Evolutionary conservation across 2,329 filamentous ascomycete species (phyloP), one percentile per base, ranked within the genome.

Genomic region (Ophiostoma montium): DNA sequence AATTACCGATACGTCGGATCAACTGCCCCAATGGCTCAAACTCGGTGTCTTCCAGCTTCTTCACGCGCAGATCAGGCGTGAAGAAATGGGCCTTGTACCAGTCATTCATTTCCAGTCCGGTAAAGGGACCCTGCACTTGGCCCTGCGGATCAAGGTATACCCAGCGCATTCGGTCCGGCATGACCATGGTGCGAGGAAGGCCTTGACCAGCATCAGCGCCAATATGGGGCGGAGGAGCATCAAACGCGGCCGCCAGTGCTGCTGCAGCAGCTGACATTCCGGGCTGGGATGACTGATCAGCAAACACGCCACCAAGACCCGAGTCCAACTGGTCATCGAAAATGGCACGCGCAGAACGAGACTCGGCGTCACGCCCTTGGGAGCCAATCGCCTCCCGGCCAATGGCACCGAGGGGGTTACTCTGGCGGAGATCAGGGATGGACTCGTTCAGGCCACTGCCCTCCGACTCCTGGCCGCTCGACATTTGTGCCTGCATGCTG

Each of bases 71-170:
- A 58, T 98, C 90, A 0, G 90, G 82, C 0, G 87, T 94, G 66
- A 98, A 98, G 68, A 96, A 98, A 42, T 90, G 89, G 35, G 89
- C 90, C 64, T 96, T 96, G 68, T 96, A 98, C 92, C 92, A 98
- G 59, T 98, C 94, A 57, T 98, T 94, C 92, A 98, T 98, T 65
- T 98, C 92, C 46, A 98, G 70, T 1, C 92, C 92, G 35, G 88
- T 95, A 67, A 92, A 98, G 0, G 92, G 92, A 0, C 92, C 92
- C 62, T 98, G 92, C 6, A 87, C 82, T 54, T 86, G 84, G 19
- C 88, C 88, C 61, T 94, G 86, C 5, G 92, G 92, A 62, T 98
- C 92, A 47, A 94, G 81, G 62, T 98, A 98, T 16, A 95, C 90
- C 92, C 92, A 98, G 58, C 90, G 77, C 88, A 98, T 98, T 13